Evolutionary conservation across 352 stramenopile genomes (phyloP), one percentile per base, ranked within the genome.

Genomic region (Phytophthora pseudosyringae): DNA sequence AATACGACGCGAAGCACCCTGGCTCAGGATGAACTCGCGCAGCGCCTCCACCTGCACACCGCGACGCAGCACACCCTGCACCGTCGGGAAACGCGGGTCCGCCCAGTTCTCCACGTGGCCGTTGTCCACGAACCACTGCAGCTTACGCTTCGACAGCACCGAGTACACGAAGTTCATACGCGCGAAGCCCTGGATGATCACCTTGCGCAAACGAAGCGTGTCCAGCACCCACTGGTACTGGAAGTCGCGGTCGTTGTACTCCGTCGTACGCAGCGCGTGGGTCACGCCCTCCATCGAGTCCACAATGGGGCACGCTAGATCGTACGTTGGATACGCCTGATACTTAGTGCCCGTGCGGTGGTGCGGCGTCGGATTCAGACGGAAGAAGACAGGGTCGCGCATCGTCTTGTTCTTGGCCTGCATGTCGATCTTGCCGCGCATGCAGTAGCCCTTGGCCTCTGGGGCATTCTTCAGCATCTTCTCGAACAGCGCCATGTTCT

Each of bases 131-230:
- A 99, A 99, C 98, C 97, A 99, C 47, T 97, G 97, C 36, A 99
- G 77, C 79, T 99, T 99, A 48, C 98, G 93, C 86, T 99, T 99
- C 57, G 90, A 98, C 58, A 99, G 86, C 33, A 99, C 90, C 21
- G 98, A 99, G 76, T 99, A 95, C 64, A 99, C 94, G 75, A 99
- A 99, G 83, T 99, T 99, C 87, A 99, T 97, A 21, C 98, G 91
- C 11, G 96, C 94, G 72, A 99, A 99, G 49, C 94, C 88, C 75
- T 99, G 95, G 54, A 95, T 94, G 57, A 86, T 85, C 45, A 95
- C 88, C 44, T 88, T 88, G 51, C 88, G 86, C 41, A 95, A 77
- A 11, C 83, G 67, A 31, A 99, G 78, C 16, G 93, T 91, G 55
- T 93, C 71, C 7, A 95, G 64, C 31, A 95, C 91, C 97, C 97